Percentiles rank a stretch among this genome's conserved stretches.
Conservation (phyloP, 106 monocot genomes). For the Xerophyta viscosa region DNA sequence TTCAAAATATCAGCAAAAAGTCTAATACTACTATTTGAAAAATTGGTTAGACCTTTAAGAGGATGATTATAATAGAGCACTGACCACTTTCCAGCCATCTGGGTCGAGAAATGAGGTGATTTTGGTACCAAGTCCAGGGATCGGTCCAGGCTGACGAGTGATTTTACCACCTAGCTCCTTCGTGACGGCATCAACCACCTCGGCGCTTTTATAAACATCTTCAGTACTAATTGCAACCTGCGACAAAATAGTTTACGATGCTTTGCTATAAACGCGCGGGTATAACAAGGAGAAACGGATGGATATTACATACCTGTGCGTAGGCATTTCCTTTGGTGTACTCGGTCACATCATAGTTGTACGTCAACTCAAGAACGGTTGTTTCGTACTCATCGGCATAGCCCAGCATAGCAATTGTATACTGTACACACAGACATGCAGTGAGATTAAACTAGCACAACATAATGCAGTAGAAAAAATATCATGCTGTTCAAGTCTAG, state of each 20-base stretch:
- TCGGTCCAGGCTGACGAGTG: conserved; percentile 89
- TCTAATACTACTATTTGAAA: no score
- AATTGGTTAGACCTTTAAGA: no score
- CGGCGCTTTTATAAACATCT: conserved; percentile 95
- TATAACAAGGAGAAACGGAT: no score
- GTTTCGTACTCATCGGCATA: conserved; percentile 95
- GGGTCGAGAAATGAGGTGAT: conserved; percentile 94
- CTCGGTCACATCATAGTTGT: conserved; percentile 84
- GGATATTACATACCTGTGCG: conserved; percentile 55
- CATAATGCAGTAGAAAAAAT: no score
- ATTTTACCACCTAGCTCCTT: conserved; percentile 69
- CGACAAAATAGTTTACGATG: no score
- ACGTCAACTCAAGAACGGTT: conserved; percentile 87
- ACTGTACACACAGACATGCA: no score
- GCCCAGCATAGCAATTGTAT: conserved; percentile 95
- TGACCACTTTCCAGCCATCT: conserved; percentile 97
- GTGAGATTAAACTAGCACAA: no score
- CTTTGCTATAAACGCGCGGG: no score
- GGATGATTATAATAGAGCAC: no score
- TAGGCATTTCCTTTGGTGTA: conserved; percentile 91
- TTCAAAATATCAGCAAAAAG: not conserved
- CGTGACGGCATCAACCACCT: conserved; percentile 25
- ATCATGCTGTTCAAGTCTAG: no score
- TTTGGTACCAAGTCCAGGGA: conserved; percentile 94
- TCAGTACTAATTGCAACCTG: conserved; percentile 96